A percentile compares a stretch with the other conserved stretches of the same genome.
Conservation (phyloP, 78 protist genomes). For the Trichosphaerium sp. region DNA sequence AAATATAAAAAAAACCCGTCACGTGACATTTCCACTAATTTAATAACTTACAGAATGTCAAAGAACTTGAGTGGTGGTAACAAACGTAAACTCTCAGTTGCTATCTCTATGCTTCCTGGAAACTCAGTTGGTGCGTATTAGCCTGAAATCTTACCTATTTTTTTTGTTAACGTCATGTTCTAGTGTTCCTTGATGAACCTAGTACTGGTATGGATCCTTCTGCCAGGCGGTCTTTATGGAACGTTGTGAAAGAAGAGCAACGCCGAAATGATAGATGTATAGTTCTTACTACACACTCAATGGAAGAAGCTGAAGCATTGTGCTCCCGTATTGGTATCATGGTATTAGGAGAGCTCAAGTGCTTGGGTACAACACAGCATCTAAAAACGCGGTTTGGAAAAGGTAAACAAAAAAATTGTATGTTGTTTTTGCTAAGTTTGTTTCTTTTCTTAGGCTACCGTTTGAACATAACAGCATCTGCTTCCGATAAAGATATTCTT, state of each 20-base stretch:
- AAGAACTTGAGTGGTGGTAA: conserved; percentile 48
- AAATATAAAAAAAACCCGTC: too few relatives aligned
- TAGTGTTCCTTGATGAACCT: conserved; percentile 64
- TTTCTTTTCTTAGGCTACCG: too few relatives aligned
- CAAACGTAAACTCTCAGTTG: conserved; percentile 50
- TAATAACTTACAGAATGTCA: conserved; percentile 8
- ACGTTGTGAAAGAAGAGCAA: too few relatives aligned
- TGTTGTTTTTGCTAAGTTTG: too few relatives aligned
- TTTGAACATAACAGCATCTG: too few relatives aligned
- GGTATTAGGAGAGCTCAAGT: conserved; percentile 27
- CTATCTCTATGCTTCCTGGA: conserved; percentile 42
- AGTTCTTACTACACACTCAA: conserved; percentile 68
- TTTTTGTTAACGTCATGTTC: too few relatives aligned
- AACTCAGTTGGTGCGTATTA: too few relatives aligned
- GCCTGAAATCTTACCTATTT: too few relatives aligned
- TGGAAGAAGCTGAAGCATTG: conserved; percentile 77
- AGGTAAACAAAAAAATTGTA: too few relatives aligned
- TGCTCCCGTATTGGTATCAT: conserved; percentile 55
- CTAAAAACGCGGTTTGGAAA: too few relatives aligned
- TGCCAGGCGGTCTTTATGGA: conserved; percentile 40
- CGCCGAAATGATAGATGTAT: conserved; percentile 16
- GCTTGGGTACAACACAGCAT: conserved; percentile 48
- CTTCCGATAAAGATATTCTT: too few relatives aligned
- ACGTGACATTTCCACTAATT: too few relatives aligned
- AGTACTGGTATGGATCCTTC: conserved; percentile 57